Conservation (phyloP, 805 yeast species). For the Hanseniaspora pseudoguilliermondii region DNA sequence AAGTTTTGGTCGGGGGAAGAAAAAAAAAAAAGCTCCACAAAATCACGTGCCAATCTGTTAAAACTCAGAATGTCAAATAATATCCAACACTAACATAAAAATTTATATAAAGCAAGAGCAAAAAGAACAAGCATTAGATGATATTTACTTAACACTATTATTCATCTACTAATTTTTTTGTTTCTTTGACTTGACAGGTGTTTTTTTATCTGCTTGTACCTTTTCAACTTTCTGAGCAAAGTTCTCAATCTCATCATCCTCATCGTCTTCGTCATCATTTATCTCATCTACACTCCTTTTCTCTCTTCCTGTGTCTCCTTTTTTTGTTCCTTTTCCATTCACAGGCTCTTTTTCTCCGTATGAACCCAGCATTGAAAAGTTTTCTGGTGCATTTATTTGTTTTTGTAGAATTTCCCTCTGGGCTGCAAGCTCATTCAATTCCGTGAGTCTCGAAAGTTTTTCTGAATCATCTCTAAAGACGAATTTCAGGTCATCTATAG, state of each 20-base stretch:
- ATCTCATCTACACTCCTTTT: background rate
- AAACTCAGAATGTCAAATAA: no score
- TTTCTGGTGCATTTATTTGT: constrained; percentile 11
- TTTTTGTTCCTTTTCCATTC: background rate
- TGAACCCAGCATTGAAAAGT: constrained; percentile 9
- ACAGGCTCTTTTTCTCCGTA: constrained; percentile 6
- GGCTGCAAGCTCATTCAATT: constrained; percentile 7
- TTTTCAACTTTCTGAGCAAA: background rate
- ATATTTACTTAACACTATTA: no score
- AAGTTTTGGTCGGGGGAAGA: no score
- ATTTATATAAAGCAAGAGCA: no score
- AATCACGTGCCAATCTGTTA: no score
- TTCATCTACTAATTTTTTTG: background rate
- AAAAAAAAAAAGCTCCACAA: no score
- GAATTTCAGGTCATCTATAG: constrained; percentile 9
- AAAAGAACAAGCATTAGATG: no score
- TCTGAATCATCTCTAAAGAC: constrained; percentile 10
- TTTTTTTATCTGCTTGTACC: background rate
- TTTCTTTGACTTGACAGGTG: background rate
- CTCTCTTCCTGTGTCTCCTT: background rate
- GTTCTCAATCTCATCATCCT: constrained; percentile 1
- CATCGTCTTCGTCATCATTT: constrained; percentile 4
- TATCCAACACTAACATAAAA: no score
- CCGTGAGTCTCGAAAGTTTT: constrained; percentile 10
- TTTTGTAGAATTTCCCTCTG: constrained; percentile 12